These are phyloP conservation scores for Chlorella sp. DNA, from an alignment of 139 green algal species.

Conservation along the genomic window DNA sequence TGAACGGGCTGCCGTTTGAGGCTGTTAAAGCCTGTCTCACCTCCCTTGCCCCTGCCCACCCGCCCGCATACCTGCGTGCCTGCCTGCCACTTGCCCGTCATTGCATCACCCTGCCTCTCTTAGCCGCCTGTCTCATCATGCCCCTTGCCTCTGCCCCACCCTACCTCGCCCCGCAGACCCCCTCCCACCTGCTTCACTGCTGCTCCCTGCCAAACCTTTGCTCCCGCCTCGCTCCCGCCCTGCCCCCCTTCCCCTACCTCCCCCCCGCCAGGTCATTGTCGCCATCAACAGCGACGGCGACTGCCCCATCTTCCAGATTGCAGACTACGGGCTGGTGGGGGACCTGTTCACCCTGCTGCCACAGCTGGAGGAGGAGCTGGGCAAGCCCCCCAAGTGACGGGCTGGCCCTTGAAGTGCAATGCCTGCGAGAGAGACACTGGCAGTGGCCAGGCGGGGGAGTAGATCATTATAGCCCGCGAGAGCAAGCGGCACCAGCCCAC, in stretches of 20 bases:
- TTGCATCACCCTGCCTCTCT: not conserved
- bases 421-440: too few relatives aligned
- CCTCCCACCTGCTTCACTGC: not conserved
- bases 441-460: too few relatives aligned
- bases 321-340: constrained; percentile 87
- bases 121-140: too few relatives aligned
- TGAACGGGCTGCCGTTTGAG: not conserved
- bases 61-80: not conserved
- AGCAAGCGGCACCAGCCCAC: too few relatives aligned
- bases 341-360: constrained; percentile 89
- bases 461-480: too few relatives aligned
- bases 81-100: not conserved
- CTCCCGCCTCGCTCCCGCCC: not conserved
- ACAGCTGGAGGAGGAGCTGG: constrained; percentile 73
- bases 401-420: too few relatives aligned
- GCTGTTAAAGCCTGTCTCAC: not conserved
- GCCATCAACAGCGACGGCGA: constrained; percentile 94
- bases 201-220: not conserved
- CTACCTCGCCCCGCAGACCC: too few relatives aligned
- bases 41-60: not conserved
- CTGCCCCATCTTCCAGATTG: constrained; percentile 87
- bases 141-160: not conserved
- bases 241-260: not conserved
- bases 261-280: constrained; percentile 71
- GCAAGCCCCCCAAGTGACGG: not conserved